phyloP scores from a whole-genome alignment of 352 stramenopile genomes.

The Blastocystis hominis region DNA sequence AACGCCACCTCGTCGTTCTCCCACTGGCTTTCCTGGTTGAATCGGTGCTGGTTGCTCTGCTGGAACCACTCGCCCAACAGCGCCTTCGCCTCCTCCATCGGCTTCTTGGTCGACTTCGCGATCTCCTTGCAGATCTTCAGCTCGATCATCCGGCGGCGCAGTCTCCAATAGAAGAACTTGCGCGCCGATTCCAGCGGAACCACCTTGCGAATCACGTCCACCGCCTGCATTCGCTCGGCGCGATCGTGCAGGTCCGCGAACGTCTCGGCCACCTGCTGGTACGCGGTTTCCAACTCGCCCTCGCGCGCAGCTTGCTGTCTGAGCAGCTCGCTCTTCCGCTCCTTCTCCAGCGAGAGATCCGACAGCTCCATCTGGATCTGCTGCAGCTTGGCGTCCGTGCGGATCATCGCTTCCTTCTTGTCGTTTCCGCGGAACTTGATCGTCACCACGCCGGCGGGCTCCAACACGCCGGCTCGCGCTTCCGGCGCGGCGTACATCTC shows the following conservation, averaged over 20 bases:
- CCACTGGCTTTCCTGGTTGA: conserved; percentile 1
- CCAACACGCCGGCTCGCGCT: conserved; percentile 88
- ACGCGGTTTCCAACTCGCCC: conserved; percentile 84
- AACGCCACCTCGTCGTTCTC: conserved; percentile 53
- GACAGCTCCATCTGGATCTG: background rate
- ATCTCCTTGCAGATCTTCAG: conserved; percentile 76
- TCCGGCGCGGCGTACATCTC: conserved; percentile 95
- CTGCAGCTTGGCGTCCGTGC: conserved; percentile 83
- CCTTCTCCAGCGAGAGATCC: background rate
- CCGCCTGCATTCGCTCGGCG: conserved; percentile 96
- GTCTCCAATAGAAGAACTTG: conserved; percentile 93
- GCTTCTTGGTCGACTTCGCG: conserved; percentile 57
- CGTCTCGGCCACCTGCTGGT: conserved; percentile 90
- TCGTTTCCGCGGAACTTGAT: conserved; percentile 99
- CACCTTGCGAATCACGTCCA: conserved; percentile 88
- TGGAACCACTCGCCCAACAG: conserved; percentile 38
- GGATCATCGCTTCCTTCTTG: conserved; percentile 86
- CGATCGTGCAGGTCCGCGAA: conserved; percentile 99
- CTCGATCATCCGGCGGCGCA: conserved; percentile 89
- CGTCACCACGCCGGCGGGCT: conserved; percentile 89
- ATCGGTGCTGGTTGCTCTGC: conserved; percentile 1
- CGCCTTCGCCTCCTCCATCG: conserved; percentile 61
- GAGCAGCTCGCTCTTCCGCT: background rate
- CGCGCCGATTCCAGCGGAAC: conserved; percentile 86
- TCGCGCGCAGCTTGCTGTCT: conserved; percentile 67